These are phyloP conservation scores for Penicillium diatomitis DNA, from an alignment of 495 filamentous ascomycete genomes.

Conservation along the genomic window DNA sequence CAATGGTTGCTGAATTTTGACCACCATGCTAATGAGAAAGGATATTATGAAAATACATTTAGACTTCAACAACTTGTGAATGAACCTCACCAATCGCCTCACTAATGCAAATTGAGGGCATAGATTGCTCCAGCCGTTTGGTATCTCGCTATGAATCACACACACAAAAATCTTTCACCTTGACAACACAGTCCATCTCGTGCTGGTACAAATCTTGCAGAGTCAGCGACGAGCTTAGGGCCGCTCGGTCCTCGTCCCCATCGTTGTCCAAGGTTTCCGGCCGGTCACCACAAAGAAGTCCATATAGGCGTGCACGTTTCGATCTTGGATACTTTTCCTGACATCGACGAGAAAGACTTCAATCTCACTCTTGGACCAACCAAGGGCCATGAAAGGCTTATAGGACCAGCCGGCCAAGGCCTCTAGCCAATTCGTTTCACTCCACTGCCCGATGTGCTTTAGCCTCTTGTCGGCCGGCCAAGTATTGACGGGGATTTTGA, in stretches of 20 bases:
- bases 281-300: constrained; percentile 46
- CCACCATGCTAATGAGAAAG: too few species aligned
- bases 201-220: too few species aligned
- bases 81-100: too few species aligned
- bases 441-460: constrained; percentile 40
- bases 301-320: constrained; percentile 45
- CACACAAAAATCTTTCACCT: too few species aligned
- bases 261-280: constrained; percentile 35
- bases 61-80: too few species aligned
- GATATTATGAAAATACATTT: too few species aligned
- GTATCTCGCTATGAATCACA: too few species aligned
- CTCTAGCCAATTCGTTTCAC: constrained; percentile 31
- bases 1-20: too few species aligned
- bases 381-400: constrained; percentile 33
- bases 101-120: too few species aligned
- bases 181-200: too few species aligned
- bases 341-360: constrained; percentile 54
- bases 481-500: constrained; percentile 49
- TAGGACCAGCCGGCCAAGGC: constrained; percentile 39
- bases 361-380: constrained; percentile 41
- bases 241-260: constrained; percentile 2
- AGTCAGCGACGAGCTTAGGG: too few species aligned
- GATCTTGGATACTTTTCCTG: constrained; percentile 44
- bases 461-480: constrained; percentile 51
- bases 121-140: too few species aligned